Evolutionary conservation across 1,284 basidiomycete genomes (phyloP), one percentile per base, ranked within the genome.

Genomic region (Naganishia liquefaciens): DNA sequence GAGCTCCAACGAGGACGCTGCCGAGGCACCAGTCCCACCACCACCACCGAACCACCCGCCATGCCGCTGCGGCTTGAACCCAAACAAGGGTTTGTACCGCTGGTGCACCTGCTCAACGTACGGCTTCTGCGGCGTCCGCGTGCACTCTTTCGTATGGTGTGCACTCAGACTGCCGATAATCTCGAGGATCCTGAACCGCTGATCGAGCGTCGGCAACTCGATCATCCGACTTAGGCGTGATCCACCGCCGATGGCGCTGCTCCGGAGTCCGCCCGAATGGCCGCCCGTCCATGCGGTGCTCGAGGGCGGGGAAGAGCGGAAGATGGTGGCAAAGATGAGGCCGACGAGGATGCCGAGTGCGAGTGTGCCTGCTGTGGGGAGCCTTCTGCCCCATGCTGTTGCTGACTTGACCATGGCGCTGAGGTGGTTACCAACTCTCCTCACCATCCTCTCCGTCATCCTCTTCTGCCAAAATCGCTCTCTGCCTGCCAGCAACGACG

Each of bases 121-220:
- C 37, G 91, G 81, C 5, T 87, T 85, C 74, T 95, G 93, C 4
- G 90, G 83, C 70, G 84, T 83, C 39, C 89, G 85, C 13, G 90
- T 91, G 79, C 93, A 97, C 78, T 92, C 88, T 66, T 87, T 87
- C 23, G 93, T 96, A 78, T 96, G 88, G 75, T 94, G 91, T 0
- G 91, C 86, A 0, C 90, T 87, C 54, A 97, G 84, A 5, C 88
- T 88, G 30, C 89, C 88, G 62, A 97, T 83, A 53, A 96, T 84
- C 65, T 92, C 86, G 44, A 96, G 84, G 21, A 96, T 87, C 53
- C 92, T 88, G 52, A 84, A 81, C 17, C 93, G 88, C 76, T 96
- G 91, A 39, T 89, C 86, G 17, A 87, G 73, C 0, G 87, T 88
- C 21, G 64, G 64, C 3, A 65, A 27, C 10, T 57, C 52, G 23